phyloP scores from a whole-genome alignment of 129 eudicot species.

The Chrysanthemum seticuspe region DNA sequence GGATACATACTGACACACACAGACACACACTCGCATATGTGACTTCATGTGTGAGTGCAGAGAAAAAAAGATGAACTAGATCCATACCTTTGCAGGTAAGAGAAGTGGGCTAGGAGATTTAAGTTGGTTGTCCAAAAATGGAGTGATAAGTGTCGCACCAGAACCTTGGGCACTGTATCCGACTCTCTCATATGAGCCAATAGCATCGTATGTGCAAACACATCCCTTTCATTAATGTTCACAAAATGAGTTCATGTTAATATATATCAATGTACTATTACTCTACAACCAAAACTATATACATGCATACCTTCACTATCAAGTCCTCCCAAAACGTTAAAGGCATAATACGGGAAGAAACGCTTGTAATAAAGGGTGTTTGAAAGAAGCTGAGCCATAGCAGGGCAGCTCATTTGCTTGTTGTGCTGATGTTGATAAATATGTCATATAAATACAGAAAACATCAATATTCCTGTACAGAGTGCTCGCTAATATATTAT shows the following conservation, averaged over 20 bases:
- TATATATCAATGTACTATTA: not conserved
- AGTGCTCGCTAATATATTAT: not conserved
- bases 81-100: slow-evolving; percentile 70
- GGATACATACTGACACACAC: not conserved
- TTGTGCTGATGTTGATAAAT: slow-evolving; percentile 95
- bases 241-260: not conserved
- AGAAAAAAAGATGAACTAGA: not conserved
- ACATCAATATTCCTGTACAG: slow-evolving; percentile 3
- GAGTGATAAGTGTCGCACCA: slow-evolving; percentile 92
- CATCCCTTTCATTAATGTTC: slow-evolving; percentile 77
- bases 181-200: slow-evolving; percentile 94
- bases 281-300: not conserved
- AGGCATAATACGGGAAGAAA: slow-evolving; percentile 94
- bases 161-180: slow-evolving; percentile 98
- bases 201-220: slow-evolving; percentile 96
- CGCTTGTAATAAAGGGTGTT: slow-evolving; percentile 97
- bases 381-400: slow-evolving; percentile 97
- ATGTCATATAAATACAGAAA: slow-evolving; percentile 27
- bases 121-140: slow-evolving; percentile 91
- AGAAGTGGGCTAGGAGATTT: slow-evolving; percentile 97
- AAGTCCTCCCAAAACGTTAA: slow-evolving; percentile 96
- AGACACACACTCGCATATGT: not conserved
- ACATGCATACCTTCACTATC: slow-evolving; percentile 73
- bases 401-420: slow-evolving; percentile 99
- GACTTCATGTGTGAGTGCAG: not conserved